These are phyloP conservation scores for Anthracocystis walkeri DNA, from an alignment of 1,284 basidiomycete species.

Conservation along the genomic window DNA sequence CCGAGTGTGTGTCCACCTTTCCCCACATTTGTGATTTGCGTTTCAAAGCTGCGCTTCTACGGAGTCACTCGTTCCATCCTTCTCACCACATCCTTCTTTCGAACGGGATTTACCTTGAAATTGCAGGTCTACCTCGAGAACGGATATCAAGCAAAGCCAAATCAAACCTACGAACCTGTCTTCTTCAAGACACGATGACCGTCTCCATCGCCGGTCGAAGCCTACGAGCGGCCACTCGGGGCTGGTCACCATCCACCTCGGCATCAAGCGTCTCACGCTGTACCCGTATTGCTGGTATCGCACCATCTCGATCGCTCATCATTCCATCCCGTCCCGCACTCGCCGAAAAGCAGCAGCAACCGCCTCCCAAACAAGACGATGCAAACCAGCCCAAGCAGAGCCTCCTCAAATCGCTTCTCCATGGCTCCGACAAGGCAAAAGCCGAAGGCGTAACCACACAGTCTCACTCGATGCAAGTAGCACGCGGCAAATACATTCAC, in stretches of 20 bases:
- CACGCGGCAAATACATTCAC: constrained; percentile 64
- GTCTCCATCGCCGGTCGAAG: constrained; percentile 27
- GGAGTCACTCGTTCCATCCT: not conserved
- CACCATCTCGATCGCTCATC: constrained; percentile 39
- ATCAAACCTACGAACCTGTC: not conserved
- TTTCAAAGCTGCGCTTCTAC: not conserved
- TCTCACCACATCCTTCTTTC: constrained; percentile 1
- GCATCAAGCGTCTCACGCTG: not conserved
- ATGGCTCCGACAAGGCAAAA: constrained; percentile 60
- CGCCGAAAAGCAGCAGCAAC: constrained; percentile 13
- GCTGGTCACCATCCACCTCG: constrained; percentile 14
- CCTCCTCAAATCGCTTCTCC: constrained; percentile 57
- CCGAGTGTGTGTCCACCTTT: constrained; percentile 11
- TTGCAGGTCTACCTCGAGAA: not conserved
- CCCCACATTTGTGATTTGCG: constrained; percentile 18
- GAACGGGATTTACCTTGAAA: not conserved
- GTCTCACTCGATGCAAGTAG: constrained; percentile 52
- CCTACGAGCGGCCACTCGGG: constrained; percentile 30
- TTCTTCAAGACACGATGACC: constrained; percentile 12
- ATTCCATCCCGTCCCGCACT: constrained; percentile 24
- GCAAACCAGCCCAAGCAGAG: constrained; percentile 33
- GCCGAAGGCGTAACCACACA: constrained; percentile 51
- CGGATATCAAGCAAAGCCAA: not conserved
- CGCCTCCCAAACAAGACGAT: constrained; percentile 3
- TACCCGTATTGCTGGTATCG: constrained; percentile 9